phyloP scores from a whole-genome alignment of 169 alveolate genomes.

The Plasmodium coatneyi region DNA sequence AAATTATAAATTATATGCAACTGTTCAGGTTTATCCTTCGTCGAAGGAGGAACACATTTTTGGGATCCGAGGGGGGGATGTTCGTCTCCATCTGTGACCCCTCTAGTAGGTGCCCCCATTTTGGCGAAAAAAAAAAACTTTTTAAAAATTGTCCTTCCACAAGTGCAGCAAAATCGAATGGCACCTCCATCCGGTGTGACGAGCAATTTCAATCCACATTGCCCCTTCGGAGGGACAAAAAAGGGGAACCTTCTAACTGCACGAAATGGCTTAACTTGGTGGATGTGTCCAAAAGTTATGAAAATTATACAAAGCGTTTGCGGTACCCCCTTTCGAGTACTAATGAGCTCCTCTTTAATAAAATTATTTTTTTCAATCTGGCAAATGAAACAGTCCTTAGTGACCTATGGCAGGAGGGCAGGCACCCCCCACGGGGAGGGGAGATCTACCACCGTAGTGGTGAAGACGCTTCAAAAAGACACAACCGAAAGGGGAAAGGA shows the following conservation, averaged over 20 bases:
- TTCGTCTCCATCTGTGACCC: background rate
- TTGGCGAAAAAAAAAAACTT: background rate
- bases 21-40: conserved; percentile 6
- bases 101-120: background rate
- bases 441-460: background rate
- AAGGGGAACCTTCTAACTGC: background rate
- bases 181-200: background rate
- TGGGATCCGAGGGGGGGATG: background rate
- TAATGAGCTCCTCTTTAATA: conserved; percentile 1
- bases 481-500: background rate
- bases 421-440: background rate
- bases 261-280: background rate
- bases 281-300: background rate
- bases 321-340: background rate
- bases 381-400: conserved; percentile 13
- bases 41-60: conserved; percentile 11
- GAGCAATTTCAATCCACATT: background rate
- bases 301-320: background rate
- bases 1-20: conserved; percentile 4
- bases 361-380: conserved; percentile 8
- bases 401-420: background rate
- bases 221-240: background rate
- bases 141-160: background rate
- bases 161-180: background rate
- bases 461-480: background rate